Conservation (phyloP, 495 filamentous ascomycete species). For the Jackrogersella multiformis region DNA sequence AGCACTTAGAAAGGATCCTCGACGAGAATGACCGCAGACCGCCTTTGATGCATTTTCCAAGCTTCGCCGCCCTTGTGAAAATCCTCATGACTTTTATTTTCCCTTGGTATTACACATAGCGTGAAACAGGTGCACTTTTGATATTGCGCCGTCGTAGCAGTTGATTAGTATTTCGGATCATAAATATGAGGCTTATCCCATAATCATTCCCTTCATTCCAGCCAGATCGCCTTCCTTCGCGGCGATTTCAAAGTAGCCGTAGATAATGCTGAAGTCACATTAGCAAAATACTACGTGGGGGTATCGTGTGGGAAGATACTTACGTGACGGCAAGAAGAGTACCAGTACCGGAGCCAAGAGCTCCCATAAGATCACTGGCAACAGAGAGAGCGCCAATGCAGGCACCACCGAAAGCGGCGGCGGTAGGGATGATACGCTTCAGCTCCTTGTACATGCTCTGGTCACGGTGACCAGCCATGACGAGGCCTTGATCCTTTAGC, state of each 20-base stretch:
- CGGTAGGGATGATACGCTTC: constrained; percentile 98
- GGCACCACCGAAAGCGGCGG: constrained; percentile 97
- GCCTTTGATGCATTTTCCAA: constrained; percentile 46
- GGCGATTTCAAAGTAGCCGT: constrained; percentile 98
- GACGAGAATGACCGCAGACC: constrained; percentile 36
- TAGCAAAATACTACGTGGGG: constrained; percentile 20
- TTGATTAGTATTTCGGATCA: constrained; percentile 18
- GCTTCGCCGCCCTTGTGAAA: constrained; percentile 44
- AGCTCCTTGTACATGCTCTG: constrained; percentile 99
- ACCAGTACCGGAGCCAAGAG: constrained; percentile 95
- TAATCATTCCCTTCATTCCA: constrained; percentile 89
- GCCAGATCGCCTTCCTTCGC: constrained; percentile 96
- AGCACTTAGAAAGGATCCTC: not conserved
- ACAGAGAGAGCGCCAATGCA: constrained; percentile 98
- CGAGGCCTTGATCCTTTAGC: constrained; percentile 98
- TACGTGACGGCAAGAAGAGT: constrained; percentile 98
- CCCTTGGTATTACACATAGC: constrained; percentile 47
- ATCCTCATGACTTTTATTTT: constrained; percentile 44
- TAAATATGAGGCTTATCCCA: constrained; percentile 57
- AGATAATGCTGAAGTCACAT: constrained; percentile 79
- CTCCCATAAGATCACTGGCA: constrained; percentile 93
- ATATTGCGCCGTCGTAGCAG: constrained; percentile 35
- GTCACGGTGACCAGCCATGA: constrained; percentile 99
- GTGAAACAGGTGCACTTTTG: constrained; percentile 37
- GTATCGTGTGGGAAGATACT: constrained; percentile 56